Evolutionary conservation across 495 filamentous ascomycete species (phyloP), one percentile per base, ranked within the genome.

Genomic region (Penicillium canariense): DNA sequence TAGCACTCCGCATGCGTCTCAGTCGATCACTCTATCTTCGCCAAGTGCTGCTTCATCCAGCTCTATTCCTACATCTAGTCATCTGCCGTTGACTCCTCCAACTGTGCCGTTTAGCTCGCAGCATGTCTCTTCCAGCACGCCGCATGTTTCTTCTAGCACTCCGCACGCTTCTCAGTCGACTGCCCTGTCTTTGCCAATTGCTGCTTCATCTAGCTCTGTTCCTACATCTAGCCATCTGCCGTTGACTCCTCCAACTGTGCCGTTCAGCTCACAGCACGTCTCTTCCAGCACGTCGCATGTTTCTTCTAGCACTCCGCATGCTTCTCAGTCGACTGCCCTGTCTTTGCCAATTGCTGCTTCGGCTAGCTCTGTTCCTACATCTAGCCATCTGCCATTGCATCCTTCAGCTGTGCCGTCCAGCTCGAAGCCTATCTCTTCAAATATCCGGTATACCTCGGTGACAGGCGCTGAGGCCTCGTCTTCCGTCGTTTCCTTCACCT

Each of bases 291-390:
- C 64, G 7, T 44, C 12, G n/a, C n/a, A n/a, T 8, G 39, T 45
- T 6, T 52, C 48, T 4, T 56, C 65, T 11, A 54, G 36, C 48
- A 47, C 48, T 5, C 35, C 42, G n/a, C 42, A 30, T 15, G 42
- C 28, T 30, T 14, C 26, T 10, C 42, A 1, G 10, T 46, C 42
- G n/a, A 23, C 4, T 11, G 5, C 42, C 8, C 22, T 12, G 14
- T 17, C 43, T 1, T 31, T 25, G 4, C 14, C n/a, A 9, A n/a
- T 9, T 18, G 20, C 14, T 28, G 26, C 7, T 12, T 46, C 43
- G 6, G 28, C 43, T 25, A 30, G 14, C 25, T 14, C 40, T 11
- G 1, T 12, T 5, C 20, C 40, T n/a, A 14, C 20, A 0, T 5
- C 20, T 10, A 25, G 11, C 40, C 20, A 14, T n/a, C 17, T 10